Evolutionary conservation across 2,329 filamentous ascomycete species (phyloP), one percentile per base, ranked within the genome.

Genomic region (Cylindrodendrum hubeiense): DNA sequence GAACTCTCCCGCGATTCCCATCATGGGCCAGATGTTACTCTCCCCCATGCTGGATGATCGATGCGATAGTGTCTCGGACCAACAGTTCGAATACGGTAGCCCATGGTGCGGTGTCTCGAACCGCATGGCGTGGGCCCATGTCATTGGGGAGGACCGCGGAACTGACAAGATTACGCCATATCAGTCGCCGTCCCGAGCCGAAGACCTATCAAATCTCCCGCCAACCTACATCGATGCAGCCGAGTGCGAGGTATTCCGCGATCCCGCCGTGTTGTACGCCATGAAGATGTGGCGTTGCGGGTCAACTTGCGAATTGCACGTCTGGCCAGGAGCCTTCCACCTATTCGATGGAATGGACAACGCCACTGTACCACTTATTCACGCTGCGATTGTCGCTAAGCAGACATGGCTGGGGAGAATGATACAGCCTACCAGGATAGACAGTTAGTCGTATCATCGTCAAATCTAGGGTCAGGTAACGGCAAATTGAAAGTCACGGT

Each of bases 31-130:
- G 65, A 71, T 73, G 67, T 54, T 73, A 13, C n/a, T 66, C 5
- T 68, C 68, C 4, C 70, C 71, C n/a, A 67, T 73, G 57, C 54
- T 73, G 22, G 71, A 72, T 34, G 71, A 73, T 51, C 63, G 68
- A 2, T 70, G 67, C 34, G 49, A 67, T 3, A 68, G 22, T 4
- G 3, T 71, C 9, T 68, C 68, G 10, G 66, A 70, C 41, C 54
- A 63, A 46, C 70, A 73, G 46, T 72, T 71, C 33, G 70, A 72
- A 49, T 61, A 67, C 47, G 69, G 66, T 1, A 69, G 63, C 43
- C 68, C 69, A 5, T 70, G 65, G 66, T 65, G 61, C 53, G 53
- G 58, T 17, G 43, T 66, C 6, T 66, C 6, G 10, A 71, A 66
- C 43, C 66, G 63, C 34, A 67, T 55, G 37, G 60, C 55, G 1